These are phyloP conservation scores for Nymphaea colorata DNA, from an alignment of 164 flowering plant species.

Conservation along the genomic window DNA sequence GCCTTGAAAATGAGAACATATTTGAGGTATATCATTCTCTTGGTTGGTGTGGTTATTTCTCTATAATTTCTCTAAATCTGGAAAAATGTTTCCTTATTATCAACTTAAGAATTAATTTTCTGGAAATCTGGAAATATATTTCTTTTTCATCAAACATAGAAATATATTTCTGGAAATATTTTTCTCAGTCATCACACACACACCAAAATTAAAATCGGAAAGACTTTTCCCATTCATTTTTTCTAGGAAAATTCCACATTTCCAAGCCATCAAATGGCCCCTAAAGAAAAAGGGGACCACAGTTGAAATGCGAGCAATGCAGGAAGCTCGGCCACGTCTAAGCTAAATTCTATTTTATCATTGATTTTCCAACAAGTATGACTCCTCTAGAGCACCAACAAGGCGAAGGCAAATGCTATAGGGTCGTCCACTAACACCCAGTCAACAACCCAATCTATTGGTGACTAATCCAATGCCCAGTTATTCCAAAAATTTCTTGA, in stretches of 20 bases:
- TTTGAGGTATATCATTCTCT: slow-evolving; percentile 44
- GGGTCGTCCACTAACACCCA: background rate
- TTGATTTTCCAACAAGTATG: background rate
- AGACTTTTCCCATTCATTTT: too few relatives aligned
- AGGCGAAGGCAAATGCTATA: background rate
- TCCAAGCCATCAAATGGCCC: background rate
- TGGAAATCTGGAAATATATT: too few relatives aligned
- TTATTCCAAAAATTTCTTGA: background rate
- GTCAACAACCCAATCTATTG: background rate
- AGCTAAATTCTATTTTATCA: background rate
- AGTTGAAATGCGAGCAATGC: background rate
- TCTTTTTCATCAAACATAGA: too few relatives aligned
- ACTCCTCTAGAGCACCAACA: background rate
- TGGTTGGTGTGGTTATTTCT: background rate
- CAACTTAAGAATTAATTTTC: too few relatives aligned
- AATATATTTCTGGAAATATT: too few relatives aligned
- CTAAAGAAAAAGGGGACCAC: background rate
- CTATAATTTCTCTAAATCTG: too few relatives aligned
- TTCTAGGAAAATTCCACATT: too few relatives aligned
- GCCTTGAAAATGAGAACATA: slow-evolving; percentile 98
- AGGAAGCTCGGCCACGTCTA: background rate
- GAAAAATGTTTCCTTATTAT: too few relatives aligned
- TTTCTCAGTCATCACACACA: too few relatives aligned
- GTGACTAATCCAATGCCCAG: background rate
- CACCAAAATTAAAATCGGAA: too few relatives aligned